Evolutionary conservation across 2,329 filamentous ascomycete species (phyloP).

Genomic region (Epichloe aotearoae): DNA sequence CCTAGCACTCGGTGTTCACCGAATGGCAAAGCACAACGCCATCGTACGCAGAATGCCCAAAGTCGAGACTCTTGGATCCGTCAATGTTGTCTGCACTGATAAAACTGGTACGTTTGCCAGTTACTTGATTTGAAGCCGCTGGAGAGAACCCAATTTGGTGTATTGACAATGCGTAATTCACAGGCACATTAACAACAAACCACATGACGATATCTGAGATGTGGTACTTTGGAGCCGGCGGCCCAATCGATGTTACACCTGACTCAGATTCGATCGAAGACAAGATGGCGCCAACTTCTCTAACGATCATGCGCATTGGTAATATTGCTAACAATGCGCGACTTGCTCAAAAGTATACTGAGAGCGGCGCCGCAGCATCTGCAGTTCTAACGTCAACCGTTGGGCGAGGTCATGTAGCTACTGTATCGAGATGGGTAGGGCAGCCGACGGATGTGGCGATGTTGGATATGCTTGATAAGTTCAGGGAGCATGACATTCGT

Average conservation of each 20-base stretch:
- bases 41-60: constrained; percentile 94
- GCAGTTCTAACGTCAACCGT: constrained; percentile 80
- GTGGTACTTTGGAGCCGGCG: constrained; percentile 73
- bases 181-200: constrained; percentile 85
- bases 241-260: constrained; percentile 37
- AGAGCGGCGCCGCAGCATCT: constrained; percentile 52
- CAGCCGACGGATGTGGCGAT: constrained; percentile 98
- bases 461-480: constrained; percentile 79
- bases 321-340: constrained; percentile 95
- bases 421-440: constrained; percentile 83
- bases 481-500: constrained; percentile 83
- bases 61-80: constrained; percentile 94
- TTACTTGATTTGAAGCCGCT: not conserved
- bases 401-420: constrained; percentile 40
- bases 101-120: constrained; percentile 56
- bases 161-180: not conserved
- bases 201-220: constrained; percentile 97
- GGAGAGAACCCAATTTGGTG: not conserved
- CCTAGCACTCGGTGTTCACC: constrained; percentile 81
- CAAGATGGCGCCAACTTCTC: constrained; percentile 58
- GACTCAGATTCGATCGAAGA: constrained; percentile 40
- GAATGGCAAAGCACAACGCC: constrained; percentile 90
- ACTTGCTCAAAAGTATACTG: constrained; percentile 58
- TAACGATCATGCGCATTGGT: constrained; percentile 75
- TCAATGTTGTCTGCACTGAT: constrained; percentile 98